A percentile compares a stretch with the other conserved stretches of the same genome.
Conservation (phyloP, 352 stramenopile genomes). For the Globisporangium barbulae region DNA sequence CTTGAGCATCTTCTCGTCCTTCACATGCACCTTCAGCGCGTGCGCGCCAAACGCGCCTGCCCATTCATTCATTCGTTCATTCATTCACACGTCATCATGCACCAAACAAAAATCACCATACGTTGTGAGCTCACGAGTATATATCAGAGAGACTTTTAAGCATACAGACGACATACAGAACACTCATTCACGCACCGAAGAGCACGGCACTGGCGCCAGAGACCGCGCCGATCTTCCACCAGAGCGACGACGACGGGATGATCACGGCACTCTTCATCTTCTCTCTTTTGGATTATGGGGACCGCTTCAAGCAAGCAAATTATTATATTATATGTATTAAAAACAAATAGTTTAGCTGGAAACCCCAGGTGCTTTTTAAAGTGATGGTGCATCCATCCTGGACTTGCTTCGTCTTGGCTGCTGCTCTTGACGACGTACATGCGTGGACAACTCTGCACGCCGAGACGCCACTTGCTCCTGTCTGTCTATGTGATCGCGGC, state of each 20-base stretch:
- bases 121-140: background rate
- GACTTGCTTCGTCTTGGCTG: background rate
- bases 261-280: slow-evolving; percentile 59
- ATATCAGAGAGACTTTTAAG: background rate
- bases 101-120: background rate
- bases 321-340: no score
- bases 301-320: slow-evolving; percentile 2
- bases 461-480: background rate
- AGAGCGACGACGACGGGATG: slow-evolving; percentile 56
- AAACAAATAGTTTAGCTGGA: no score
- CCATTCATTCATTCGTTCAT: no score
- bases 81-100: background rate
- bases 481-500: background rate
- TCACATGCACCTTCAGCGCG: slow-evolving; percentile 57
- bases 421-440: background rate
- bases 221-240: slow-evolving; percentile 76
- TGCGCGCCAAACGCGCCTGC: slow-evolving; percentile 80
- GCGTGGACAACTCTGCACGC: background rate
- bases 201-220: slow-evolving; percentile 64
- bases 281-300: background rate
- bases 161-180: background rate
- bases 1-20: slow-evolving; percentile 78
- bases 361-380: background rate
- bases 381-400: background rate
- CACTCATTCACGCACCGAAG: slow-evolving; percentile 29